phyloP scores from a whole-genome alignment of 257 asterid genomes.

The Solanum boliviense region DNA sequence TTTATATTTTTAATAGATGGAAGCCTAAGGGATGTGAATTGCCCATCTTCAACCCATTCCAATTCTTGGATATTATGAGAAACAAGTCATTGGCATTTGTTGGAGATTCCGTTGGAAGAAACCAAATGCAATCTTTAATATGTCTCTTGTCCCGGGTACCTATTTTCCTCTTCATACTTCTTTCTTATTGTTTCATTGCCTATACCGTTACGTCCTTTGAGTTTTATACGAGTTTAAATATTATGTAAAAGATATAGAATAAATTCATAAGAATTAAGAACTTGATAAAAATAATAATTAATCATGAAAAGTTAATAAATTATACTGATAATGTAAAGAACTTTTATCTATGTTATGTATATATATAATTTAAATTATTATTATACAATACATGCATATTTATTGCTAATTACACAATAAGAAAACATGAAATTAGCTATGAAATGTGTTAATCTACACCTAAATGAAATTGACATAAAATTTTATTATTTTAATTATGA shows the following conservation, averaged over 20 bases:
- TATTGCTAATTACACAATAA: background rate
- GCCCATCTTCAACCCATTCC: constrained; percentile 1
- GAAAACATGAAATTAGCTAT: background rate
- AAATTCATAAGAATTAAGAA: background rate
- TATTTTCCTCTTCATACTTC: background rate
- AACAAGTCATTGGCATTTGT: constrained; percentile 5
- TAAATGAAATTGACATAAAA: too few relatives aligned
- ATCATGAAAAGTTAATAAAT: background rate
- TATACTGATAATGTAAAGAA: background rate
- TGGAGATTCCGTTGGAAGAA: constrained; percentile 12
- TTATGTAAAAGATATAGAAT: background rate
- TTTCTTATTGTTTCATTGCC: background rate
- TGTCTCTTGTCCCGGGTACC: background rate
- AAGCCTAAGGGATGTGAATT: constrained; percentile 4
- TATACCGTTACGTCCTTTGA: too few relatives aligned
- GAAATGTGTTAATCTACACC: background rate
- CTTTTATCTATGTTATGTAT: background rate
- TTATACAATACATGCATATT: background rate
- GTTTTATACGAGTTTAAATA: background rate
- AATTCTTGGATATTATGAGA: constrained; percentile 2
- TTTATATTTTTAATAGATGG: background rate
- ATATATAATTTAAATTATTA: background rate
- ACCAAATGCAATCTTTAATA: constrained; percentile 4
- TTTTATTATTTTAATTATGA: too few relatives aligned
- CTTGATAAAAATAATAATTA: background rate